These are phyloP conservation scores for Tylopilus sp. DNA, from an alignment of 1,284 basidiomycete genomes.

Conservation along the genomic window DNA sequence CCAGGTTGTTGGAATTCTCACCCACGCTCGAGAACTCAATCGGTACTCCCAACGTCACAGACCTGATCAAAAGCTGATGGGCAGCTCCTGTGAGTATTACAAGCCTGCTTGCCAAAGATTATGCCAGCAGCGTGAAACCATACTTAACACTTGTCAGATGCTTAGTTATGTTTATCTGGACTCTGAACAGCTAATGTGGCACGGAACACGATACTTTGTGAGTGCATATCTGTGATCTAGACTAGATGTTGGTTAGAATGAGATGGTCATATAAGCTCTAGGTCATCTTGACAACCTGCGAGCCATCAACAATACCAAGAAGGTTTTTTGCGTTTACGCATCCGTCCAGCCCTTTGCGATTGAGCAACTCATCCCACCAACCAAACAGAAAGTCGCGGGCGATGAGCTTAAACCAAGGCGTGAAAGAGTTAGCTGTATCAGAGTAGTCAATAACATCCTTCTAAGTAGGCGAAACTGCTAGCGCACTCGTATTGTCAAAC, in stretches of 20 bases:
- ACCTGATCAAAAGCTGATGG: too few species aligned
- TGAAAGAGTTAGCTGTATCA: conserved; percentile 78
- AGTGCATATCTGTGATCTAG: neutral
- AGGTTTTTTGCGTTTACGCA: conserved; percentile 68
- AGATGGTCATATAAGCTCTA: conserved; percentile 31
- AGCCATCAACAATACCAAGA: conserved; percentile 66
- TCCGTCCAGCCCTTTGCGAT: conserved; percentile 58
- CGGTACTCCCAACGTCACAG: too few species aligned
- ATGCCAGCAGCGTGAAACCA: too few species aligned
- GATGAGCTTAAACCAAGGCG: conserved; percentile 99
- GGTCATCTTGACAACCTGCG: conserved; percentile 75
- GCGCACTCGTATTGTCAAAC: conserved; percentile 80
- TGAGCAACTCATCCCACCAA: conserved; percentile 94
- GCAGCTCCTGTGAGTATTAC: too few species aligned
- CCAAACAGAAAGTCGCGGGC: conserved; percentile 95
- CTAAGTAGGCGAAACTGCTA: neutral
- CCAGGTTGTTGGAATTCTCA: too few species aligned
- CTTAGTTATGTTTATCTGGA: too few species aligned
- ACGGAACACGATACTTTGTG: neutral
- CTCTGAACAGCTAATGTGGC: too few species aligned
- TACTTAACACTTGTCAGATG: too few species aligned
- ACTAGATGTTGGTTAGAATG: neutral
- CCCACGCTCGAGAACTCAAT: too few species aligned
- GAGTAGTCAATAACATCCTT: conserved; percentile 5
- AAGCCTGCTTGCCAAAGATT: too few species aligned